Percentiles rank a stretch among this genome's conserved stretches.
phyloP scores from a whole-genome alignment of 2,329 filamentous ascomycete genomes.

The Monilinia aucupariae region DNA sequence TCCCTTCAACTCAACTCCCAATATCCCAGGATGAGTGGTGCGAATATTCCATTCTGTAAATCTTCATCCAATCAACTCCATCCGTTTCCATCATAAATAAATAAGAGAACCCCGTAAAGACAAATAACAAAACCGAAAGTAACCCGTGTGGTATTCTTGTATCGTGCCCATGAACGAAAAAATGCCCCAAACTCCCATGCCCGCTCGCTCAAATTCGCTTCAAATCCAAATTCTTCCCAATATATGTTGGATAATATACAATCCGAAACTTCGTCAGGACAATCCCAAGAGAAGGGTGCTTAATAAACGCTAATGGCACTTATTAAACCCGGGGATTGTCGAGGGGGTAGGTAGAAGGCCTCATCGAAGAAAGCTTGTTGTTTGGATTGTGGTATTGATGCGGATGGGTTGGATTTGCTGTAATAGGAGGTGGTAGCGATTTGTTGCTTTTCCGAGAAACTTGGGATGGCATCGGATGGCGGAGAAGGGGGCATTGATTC shows the following conservation, averaged over 20 bases:
- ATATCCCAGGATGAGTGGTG: slow-evolving; percentile 18
- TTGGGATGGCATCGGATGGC: slow-evolving; percentile 44
- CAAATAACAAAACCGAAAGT: slow-evolving; percentile 4
- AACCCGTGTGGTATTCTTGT: slow-evolving; percentile 17
- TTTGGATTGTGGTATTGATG: slow-evolving; percentile 33
- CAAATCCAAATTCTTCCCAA: slow-evolving; percentile 19
- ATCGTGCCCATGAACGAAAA: slow-evolving; percentile 1
- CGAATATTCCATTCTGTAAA: neutral
- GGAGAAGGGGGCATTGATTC: slow-evolving; percentile 59
- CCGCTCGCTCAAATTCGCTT: slow-evolving; percentile 20
- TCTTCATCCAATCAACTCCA: neutral
- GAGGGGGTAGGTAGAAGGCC: slow-evolving; percentile 43
- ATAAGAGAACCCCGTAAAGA: neutral
- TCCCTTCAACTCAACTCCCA: slow-evolving; percentile 16
- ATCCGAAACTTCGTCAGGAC: slow-evolving; percentile 7
- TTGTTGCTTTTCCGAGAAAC: slow-evolving; percentile 55
- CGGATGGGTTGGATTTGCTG: slow-evolving; percentile 32
- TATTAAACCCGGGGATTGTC: slow-evolving; percentile 39
- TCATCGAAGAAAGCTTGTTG: slow-evolving; percentile 42
- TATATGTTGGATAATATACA: slow-evolving; percentile 15
- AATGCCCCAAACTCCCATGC: slow-evolving; percentile 6
- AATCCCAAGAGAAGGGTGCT: slow-evolving; percentile 1
- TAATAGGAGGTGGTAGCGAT: slow-evolving; percentile 40
- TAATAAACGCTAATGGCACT: slow-evolving; percentile 44
- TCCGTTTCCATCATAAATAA: neutral